These are phyloP conservation scores for Argentina anserina DNA, from an alignment of 306 rosid genomes.

Conservation along the genomic window DNA sequence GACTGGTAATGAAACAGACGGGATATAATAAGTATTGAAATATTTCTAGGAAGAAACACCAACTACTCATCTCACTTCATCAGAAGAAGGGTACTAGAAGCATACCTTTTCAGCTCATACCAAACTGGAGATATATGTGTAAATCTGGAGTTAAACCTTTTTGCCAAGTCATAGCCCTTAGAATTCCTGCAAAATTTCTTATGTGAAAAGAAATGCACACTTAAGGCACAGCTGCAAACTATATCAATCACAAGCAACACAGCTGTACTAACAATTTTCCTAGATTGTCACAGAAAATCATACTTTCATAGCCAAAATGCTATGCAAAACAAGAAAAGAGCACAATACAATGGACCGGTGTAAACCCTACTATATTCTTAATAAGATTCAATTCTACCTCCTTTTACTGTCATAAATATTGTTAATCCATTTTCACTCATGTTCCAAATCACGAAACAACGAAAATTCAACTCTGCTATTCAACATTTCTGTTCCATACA, in stretches of 20 bases:
- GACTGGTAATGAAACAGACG: slow-evolving; percentile 50
- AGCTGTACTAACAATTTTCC: background rate
- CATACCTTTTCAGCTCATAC: slow-evolving; percentile 92
- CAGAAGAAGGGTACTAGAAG: slow-evolving; percentile 8
- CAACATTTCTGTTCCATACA: background rate
- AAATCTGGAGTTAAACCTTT: slow-evolving; percentile 79
- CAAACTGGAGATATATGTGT: slow-evolving; percentile 95
- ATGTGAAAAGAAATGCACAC: background rate
- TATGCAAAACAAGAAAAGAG: background rate
- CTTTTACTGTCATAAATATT: background rate
- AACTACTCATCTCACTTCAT: slow-evolving; percentile 18
- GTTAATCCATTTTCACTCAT: background rate
- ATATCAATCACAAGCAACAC: background rate
- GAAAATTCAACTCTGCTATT: background rate
- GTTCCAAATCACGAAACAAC: background rate
- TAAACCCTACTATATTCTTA: background rate
- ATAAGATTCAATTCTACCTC: background rate
- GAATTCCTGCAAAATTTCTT: slow-evolving; percentile 72
- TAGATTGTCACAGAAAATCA: background rate
- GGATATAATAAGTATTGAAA: background rate
- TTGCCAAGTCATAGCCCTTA: slow-evolving; percentile 77
- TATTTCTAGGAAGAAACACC: background rate
- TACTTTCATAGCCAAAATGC: slow-evolving; percentile 3
- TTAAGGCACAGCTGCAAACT: background rate
- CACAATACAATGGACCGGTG: background rate